Evolutionary conservation across 1,139 yeast genomes (phyloP).

Genomic region (Pichia sp.): DNA sequence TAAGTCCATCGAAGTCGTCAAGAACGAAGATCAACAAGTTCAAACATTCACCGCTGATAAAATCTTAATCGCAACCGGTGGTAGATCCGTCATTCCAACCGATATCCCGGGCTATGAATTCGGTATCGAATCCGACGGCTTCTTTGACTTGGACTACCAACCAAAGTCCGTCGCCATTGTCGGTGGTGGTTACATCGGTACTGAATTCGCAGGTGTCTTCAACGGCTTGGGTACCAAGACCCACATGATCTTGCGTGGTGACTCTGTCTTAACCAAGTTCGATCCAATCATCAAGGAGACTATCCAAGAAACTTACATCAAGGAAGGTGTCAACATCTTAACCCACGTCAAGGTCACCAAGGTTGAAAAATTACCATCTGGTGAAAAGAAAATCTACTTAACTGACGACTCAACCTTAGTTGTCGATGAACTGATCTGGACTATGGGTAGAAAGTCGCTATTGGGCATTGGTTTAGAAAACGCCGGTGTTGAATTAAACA

Average conservation of each 20-base stretch:
- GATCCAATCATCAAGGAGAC: conserved; percentile 80
- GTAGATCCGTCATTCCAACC: conserved; percentile 72
- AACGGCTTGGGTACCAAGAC: conserved; percentile 86
- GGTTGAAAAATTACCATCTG: conserved; percentile 59
- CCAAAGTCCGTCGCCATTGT: conserved; percentile 93
- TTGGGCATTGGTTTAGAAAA: conserved; percentile 73
- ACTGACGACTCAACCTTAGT: conserved; percentile 52
- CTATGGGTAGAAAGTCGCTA: conserved; percentile 84
- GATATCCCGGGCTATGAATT: conserved; percentile 74
- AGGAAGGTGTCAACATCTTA: conserved; percentile 79
- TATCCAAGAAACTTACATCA: conserved; percentile 73
- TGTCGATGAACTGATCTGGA: conserved; percentile 89
- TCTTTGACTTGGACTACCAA: conserved; percentile 74
- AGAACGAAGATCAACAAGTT: conserved; percentile 51
- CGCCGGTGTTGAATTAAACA: conserved; percentile 66
- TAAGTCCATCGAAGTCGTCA: conserved; percentile 67
- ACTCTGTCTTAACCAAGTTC: conserved; percentile 82
- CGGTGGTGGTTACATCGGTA: conserved; percentile 98
- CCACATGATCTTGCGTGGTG: conserved; percentile 86
- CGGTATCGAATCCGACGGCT: conserved; percentile 91
- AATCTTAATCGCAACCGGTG: conserved; percentile 91
- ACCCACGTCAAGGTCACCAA: conserved; percentile 59
- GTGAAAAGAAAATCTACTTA: conserved; percentile 60
- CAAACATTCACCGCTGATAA: conserved; percentile 76
- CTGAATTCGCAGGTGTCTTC: conserved; percentile 94